Percentiles rank a stretch among this genome's conserved stretches.
These are phyloP conservation scores for Plantago major DNA, from an alignment of 257 asterid species.

Conservation along the genomic window DNA sequence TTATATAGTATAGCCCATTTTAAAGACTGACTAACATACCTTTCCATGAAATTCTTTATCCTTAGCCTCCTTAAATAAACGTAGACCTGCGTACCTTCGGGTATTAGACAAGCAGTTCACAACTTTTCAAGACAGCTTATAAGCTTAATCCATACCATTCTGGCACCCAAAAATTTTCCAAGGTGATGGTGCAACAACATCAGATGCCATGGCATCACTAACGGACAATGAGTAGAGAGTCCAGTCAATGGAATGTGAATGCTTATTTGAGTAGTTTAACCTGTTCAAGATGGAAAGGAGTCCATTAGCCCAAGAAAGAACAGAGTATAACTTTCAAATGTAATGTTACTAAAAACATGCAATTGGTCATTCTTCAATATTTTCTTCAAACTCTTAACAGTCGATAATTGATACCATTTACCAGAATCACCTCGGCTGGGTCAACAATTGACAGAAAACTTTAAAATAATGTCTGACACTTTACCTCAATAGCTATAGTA, in stretches of 20 bases:
- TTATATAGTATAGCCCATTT: conserved; percentile 11
- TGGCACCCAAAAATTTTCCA: conserved; percentile 96
- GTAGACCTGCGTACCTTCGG: conserved; percentile 53
- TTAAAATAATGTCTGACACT: background rate
- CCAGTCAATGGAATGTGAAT: conserved; percentile 64
- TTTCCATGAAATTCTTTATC: conserved; percentile 63
- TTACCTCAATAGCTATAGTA: background rate
- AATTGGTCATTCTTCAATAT: conserved; percentile 7
- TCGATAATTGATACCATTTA: background rate
- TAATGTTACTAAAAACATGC: background rate
- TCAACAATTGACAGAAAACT: conserved; percentile 6
- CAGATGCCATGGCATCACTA: conserved; percentile 65
- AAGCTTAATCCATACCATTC: conserved; percentile 57
- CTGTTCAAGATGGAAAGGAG: conserved; percentile 31
- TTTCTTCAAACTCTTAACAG: conserved; percentile 16
- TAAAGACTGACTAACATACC: conserved; percentile 41
- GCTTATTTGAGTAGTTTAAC: conserved; percentile 56
- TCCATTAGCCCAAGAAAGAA: conserved; percentile 12
- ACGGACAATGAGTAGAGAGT: conserved; percentile 67
- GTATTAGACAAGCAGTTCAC: conserved; percentile 27
- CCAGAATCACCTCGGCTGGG: conserved; percentile 4
- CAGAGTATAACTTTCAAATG: background rate
- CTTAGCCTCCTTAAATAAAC: conserved; percentile 90
- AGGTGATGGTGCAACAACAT: conserved; percentile 91
- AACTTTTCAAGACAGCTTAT: conserved; percentile 18